Evolutionary conservation across 2,329 filamentous ascomycete species (phyloP).

Genomic region (Colletotrichum noveboracense): DNA sequence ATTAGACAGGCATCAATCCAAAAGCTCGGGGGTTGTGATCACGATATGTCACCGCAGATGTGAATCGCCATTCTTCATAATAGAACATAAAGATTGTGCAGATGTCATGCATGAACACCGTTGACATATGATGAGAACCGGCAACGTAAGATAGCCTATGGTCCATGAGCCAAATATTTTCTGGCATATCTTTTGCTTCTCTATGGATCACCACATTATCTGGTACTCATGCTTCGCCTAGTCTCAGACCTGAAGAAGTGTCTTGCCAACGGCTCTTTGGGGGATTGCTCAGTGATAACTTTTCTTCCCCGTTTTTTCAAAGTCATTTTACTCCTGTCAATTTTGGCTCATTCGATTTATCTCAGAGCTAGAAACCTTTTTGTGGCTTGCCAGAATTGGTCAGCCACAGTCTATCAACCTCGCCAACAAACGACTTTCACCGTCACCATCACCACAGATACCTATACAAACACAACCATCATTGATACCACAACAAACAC

Average conservation of each 20-base stretch:
- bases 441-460: background rate
- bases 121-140: background rate
- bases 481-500: background rate
- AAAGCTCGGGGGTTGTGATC: background rate
- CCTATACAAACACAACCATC: background rate
- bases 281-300: background rate
- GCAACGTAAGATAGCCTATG: background rate
- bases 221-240: background rate
- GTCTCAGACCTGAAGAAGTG: slow-evolving; percentile 3
- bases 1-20: background rate
- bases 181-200: background rate
- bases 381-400: background rate
- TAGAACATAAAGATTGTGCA: background rate
- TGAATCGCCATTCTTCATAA: background rate
- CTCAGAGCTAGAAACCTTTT: background rate
- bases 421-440: background rate
- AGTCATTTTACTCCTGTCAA: background rate
- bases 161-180: background rate
- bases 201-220: background rate
- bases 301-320: background rate
- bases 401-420: background rate
- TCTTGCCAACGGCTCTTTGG: background rate
- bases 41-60: background rate
- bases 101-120: background rate
- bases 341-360: background rate